A percentile compares a stretch with the other conserved stretches of the same genome.
These are phyloP conservation scores for Eucalyptus sp. DNA, from an alignment of 345 rosid genomes.

Conservation along the genomic window DNA sequence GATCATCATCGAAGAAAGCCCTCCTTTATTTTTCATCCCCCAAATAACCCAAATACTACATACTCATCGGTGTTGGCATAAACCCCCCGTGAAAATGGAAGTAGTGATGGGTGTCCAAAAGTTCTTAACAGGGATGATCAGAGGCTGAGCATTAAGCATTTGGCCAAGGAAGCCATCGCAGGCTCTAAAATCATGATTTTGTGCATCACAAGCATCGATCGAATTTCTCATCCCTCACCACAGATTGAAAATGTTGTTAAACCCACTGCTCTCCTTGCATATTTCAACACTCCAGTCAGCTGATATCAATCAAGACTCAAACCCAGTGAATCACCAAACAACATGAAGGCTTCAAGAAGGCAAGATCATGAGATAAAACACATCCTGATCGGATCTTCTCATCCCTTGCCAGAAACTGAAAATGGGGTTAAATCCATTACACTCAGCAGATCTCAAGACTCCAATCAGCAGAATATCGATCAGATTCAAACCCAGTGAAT, in stretches of 20 bases:
- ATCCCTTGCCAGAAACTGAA: not conserved
- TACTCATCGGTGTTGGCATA: not conserved
- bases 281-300: not conserved
- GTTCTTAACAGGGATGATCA: not conserved
- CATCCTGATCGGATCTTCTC: conserved; percentile 27
- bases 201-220: not conserved
- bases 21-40: not conserved
- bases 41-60: not conserved
- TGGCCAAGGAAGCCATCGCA: not conserved
- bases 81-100: not conserved
- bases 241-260: not conserved
- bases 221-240: conserved; percentile 59
- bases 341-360: not conserved
- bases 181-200: not conserved
- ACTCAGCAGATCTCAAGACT: not conserved
- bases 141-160: not conserved
- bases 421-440: not conserved
- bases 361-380: not conserved
- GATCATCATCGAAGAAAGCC: not conserved
- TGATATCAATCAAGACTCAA: not conserved
- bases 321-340: not conserved
- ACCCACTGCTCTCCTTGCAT: not conserved
- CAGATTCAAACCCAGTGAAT: not conserved
- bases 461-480: not conserved
- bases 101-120: not conserved